phyloP scores from a whole-genome alignment of 140 eudicot species.

The Artemisia princeps region DNA sequence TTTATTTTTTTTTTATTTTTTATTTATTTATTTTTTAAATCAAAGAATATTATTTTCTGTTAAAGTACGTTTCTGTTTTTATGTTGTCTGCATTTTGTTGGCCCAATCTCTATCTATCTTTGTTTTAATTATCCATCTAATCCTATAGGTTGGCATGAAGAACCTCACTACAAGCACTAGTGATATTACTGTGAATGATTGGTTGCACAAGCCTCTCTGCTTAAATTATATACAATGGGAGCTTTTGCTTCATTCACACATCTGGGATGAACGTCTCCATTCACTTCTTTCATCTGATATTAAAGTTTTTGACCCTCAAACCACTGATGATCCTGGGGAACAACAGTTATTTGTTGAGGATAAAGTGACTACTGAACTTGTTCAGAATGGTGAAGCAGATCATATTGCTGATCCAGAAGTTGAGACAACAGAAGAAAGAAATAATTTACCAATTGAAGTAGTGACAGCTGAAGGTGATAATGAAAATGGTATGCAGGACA shows the following conservation, averaged over 20 bases:
- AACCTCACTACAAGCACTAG: conserved; percentile 24
- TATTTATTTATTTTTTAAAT: too few relatives aligned
- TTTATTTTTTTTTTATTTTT: too few relatives aligned
- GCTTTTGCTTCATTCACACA: conserved; percentile 55
- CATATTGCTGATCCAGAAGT: conserved; percentile 16
- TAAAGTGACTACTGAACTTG: conserved; percentile 11
- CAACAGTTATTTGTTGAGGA: conserved; percentile 18
- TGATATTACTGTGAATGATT: conserved; percentile 19
- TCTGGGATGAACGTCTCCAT: conserved; percentile 74
- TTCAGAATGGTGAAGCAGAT: conserved; percentile 23
- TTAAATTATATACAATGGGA: conserved; percentile 54
- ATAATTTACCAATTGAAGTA: conserved; percentile 22
- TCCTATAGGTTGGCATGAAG: conserved; percentile 41
- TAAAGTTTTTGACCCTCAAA: conserved; percentile 22
- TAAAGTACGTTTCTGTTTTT: background rate
- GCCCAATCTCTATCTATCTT: background rate
- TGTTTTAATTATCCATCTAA: conserved; percentile 11
- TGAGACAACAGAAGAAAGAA: conserved; percentile 20
- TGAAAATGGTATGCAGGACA: conserved; percentile 14
- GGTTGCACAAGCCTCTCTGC: conserved; percentile 43
- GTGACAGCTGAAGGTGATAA: conserved; percentile 35
- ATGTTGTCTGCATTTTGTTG: background rate
- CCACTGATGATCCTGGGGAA: conserved; percentile 16
- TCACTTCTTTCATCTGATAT: conserved; percentile 47
- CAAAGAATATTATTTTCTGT: too few relatives aligned